Evolutionary conservation across 495 filamentous ascomycete genomes (phyloP).

Genomic region (Aspergillus biplanus): DNA sequence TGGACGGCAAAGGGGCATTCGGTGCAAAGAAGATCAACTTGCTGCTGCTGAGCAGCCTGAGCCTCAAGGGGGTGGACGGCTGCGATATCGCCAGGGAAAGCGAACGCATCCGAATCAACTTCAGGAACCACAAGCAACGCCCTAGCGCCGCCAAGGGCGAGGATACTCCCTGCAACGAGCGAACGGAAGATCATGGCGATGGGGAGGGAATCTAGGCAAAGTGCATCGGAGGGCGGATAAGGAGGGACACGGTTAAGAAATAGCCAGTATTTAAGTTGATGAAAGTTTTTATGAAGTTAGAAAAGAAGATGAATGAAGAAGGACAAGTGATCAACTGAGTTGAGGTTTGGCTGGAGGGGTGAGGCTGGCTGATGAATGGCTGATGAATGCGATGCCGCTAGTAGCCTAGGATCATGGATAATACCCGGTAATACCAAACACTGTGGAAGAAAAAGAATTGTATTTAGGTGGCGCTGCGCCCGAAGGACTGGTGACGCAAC

Average conservation of each 20-base stretch:
- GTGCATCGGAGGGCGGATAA: conserved; percentile 11
- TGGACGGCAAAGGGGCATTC: conserved; percentile 51
- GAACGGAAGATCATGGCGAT: conserved; percentile 49
- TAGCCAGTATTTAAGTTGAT: conserved; percentile 7
- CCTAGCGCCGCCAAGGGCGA: conserved; percentile 46
- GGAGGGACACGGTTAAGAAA: conserved; percentile 1
- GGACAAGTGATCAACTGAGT: background rate
- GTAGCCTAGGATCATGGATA: background rate
- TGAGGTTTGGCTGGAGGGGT: background rate
- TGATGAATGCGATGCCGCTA: background rate
- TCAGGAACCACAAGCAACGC: conserved; percentile 55
- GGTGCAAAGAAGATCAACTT: conserved; percentile 47
- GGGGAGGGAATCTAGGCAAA: conserved; percentile 10
- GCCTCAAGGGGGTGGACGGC: conserved; percentile 33
- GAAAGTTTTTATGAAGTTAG: background rate
- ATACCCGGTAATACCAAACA: background rate
- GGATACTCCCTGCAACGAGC: conserved; percentile 43
- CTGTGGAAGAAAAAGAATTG: background rate
- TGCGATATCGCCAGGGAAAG: conserved; percentile 32
- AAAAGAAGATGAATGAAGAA: background rate
- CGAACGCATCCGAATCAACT: conserved; percentile 33
- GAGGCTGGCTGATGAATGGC: background rate
- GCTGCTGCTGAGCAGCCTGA: conserved; percentile 34
- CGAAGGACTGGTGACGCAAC: background rate
- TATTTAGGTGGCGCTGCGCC: background rate